Evolutionary conservation across 768 basidiomycete genomes (phyloP).

Genomic region (Hericium erinaceus): DNA sequence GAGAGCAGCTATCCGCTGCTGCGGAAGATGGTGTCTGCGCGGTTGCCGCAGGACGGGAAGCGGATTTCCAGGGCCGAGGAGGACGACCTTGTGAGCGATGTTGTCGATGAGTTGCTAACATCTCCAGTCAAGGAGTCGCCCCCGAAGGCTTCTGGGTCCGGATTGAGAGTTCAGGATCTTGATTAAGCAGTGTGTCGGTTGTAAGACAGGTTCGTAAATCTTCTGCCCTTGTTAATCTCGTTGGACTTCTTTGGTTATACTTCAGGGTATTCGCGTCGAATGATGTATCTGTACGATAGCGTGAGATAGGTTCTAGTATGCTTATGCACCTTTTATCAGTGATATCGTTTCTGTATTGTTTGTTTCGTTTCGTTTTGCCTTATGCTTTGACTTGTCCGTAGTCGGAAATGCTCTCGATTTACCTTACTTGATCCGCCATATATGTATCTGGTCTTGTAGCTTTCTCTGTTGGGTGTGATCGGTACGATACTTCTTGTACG

Average conservation of each 20-base stretch:
- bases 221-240: neutral
- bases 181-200: neutral
- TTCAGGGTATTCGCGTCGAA: neutral
- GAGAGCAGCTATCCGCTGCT: constrained; percentile 45
- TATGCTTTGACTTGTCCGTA: neutral
- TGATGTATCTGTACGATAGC: neutral
- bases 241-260: neutral
- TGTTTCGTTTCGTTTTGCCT: neutral
- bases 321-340: neutral
- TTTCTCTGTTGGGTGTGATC: too few species aligned
- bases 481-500: too few species aligned
- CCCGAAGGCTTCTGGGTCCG: constrained; percentile 2
- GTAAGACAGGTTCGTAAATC: neutral
- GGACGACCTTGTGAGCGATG: constrained; percentile 54
- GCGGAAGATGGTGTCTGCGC: constrained; percentile 35
- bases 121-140: neutral
- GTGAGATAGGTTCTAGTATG: neutral
- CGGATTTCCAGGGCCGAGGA: constrained; percentile 46
- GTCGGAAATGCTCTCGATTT: neutral
- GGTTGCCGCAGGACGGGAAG: constrained; percentile 26
- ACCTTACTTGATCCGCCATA: neutral
- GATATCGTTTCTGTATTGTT: neutral
- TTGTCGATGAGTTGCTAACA: constrained; percentile 53
- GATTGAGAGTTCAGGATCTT: neutral
- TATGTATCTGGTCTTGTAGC: too few species aligned